Base-by-base conservation (phyloP, 164 flowering plant genomes). In the Amborella trichopoda region DNA sequence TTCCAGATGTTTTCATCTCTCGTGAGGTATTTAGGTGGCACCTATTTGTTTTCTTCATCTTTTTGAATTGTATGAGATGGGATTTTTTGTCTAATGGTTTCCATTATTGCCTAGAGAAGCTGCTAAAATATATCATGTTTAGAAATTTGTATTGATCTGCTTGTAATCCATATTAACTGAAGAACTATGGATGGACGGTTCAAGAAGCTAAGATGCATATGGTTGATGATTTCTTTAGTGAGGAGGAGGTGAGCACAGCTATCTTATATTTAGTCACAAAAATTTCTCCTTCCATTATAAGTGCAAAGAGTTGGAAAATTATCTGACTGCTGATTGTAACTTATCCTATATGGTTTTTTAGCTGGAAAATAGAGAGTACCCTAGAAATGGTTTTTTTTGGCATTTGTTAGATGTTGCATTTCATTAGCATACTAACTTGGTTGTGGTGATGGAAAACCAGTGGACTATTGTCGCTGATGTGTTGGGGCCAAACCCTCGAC, bases 21-120 rank as follows among this genome's bases (percentile, higher is more conserved):
- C 93, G 96, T 36, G 98, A 91, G 98, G 98, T 90, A 77, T 19
- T n/a, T n/a, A n/a, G n/a, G n/a, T n/a, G n/a, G n/a, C n/a, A n/a
- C n/a, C n/a, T n/a, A n/a, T n/a, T n/a, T n/a, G n/a, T n/a, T n/a
- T n/a, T n/a, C n/a, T n/a, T n/a, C n/a, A n/a, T 23, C 23, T 45
- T 23, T 43, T 13, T 43, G 21, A 20, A 34, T 48, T 57, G 19
- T 0, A 8, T 8, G 9, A 8, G 34, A 30, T 30, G 18, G 4
- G 1, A 37, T 37, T 37, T 37, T 13, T 6, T 37, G 5, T 37
- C 1, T 13, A 16, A 37, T 5, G 12, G 5, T 13, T 37, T 13
- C 5, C 5, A 37, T n/a, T n/a, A n/a, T n/a, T n/a, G n/a, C n/a
- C n/a, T n/a, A n/a, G n/a, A n/a, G n/a, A n/a, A n/a, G n/a, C n/a